Base-by-base conservation (phyloP, 2,329 filamentous ascomycete species). In the Penicillium oxalicum region DNA sequence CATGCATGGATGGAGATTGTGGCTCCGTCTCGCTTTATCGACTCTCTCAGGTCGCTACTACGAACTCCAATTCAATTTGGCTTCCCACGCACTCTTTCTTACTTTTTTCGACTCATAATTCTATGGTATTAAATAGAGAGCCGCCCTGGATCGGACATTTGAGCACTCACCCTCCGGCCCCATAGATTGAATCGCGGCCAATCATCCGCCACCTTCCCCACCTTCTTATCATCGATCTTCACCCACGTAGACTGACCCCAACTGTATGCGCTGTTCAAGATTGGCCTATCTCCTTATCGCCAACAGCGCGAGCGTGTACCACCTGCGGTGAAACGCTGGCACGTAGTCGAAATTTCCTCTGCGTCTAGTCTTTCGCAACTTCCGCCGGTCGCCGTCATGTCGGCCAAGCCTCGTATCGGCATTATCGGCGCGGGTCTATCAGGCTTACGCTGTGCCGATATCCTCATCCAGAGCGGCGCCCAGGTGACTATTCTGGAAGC, bases 401-500 rank as follows among this genome's bases (percentile, higher is more conserved):
- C 63, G 26, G 69, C 65, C 45, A 66, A 61, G 39, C 75, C 74
- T 5, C 74, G 75, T 51, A 70, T 84, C n/a, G 78, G 79, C 38
- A 68, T 84, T 26, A 72, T 84, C 8, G 81, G 81, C 13, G 80
- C 80, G 34, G 81, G 81, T 9, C 68, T 84, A 24, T 75, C 81
- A 9, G 81, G 81, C 1, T 62, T 84, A 18, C 71, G 80, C 59
- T 82, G 78, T 58, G 79, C 80, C 33, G 79, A 82, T 51, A 67
- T 83, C 11, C 67, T 84, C 6, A 62, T 79, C 4, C 72, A 77
- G 47, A 74, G 76, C 58, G 80, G 79, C 7, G 70, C 74, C 34
- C 71, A 72, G 53, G 80, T 83, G 25, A 83, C 80, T 0, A 77
- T 84, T 12, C 67, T 83, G 11, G 81, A 84, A 63, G 81, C 77